Conservation (phyloP, 805 yeast species). For the Saturnispora serradocipensis region DNA sequence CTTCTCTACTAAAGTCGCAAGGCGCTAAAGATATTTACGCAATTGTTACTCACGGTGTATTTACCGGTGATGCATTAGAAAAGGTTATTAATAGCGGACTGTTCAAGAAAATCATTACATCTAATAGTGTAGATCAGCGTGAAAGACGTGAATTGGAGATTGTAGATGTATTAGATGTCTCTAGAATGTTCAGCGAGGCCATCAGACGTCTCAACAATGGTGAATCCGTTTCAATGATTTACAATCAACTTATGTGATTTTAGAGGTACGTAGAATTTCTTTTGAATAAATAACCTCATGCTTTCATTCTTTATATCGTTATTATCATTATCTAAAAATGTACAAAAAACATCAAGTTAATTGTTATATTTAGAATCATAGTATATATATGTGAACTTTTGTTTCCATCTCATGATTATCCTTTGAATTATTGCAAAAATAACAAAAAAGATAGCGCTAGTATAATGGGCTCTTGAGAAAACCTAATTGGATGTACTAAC, state of each 20-base stretch:
- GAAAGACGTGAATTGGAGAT: slow-evolving; percentile 41
- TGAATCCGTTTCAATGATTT: slow-evolving; percentile 87
- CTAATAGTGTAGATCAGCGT: slow-evolving; percentile 85
- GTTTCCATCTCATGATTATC: not conserved
- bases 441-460: not conserved
- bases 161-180: slow-evolving; percentile 74
- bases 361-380: not conserved
- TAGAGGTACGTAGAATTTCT: not conserved
- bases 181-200: slow-evolving; percentile 86
- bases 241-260: slow-evolving; percentile 64
- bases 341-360: not conserved
- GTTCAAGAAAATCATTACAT: slow-evolving; percentile 78
- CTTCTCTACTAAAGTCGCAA: slow-evolving; percentile 81
- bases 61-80: slow-evolving; percentile 82
- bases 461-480: not conserved
- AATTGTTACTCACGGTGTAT: slow-evolving; percentile 84
- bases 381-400: not conserved
- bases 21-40: slow-evolving; percentile 87
- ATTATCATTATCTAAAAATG: not conserved
- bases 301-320: not conserved
- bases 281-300: not conserved
- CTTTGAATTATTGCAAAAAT: not conserved
- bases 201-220: slow-evolving; percentile 95
- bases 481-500: not conserved
- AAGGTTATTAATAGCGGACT: slow-evolving; percentile 50